These are phyloP conservation scores for Marchantia paleacea DNA, from an alignment of 225 moss, liverwort and hornwort genomes.

Conservation along the genomic window DNA sequence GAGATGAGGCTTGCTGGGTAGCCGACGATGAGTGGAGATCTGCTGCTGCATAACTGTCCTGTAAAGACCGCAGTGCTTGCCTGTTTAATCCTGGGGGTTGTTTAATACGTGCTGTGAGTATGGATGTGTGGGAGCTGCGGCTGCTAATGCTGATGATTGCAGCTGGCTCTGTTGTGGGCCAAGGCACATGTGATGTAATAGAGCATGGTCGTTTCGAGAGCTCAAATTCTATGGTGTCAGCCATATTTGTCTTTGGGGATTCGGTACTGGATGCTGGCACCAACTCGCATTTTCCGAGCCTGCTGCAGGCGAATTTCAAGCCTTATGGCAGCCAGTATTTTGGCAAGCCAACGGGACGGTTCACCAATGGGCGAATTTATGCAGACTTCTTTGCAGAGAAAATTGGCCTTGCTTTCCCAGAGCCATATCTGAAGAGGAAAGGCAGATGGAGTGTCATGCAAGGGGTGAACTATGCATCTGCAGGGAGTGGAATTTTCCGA, in stretches of 20 bases:
- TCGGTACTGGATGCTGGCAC: slow-evolving; percentile 44
- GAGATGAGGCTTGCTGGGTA: too few species aligned
- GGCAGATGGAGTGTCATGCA: slow-evolving; percentile 7
- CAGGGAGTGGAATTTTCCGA: slow-evolving; percentile 32
- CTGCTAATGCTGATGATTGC: neutral
- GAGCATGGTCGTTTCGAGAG: neutral
- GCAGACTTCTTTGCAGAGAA: slow-evolving; percentile 38
- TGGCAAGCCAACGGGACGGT: slow-evolving; percentile 41
- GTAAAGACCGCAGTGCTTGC: too few species aligned
- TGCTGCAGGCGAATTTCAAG: slow-evolving; percentile 27
- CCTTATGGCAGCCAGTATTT: slow-evolving; percentile 34
- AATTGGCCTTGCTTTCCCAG: slow-evolving; percentile 27
- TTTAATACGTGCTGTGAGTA: neutral
- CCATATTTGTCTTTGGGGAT: slow-evolving; percentile 41
- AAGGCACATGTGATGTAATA: neutral
- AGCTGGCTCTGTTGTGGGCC: neutral
- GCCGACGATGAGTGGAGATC: too few species aligned
- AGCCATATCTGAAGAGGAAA: slow-evolving; percentile 34
- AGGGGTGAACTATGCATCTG: slow-evolving; percentile 43
- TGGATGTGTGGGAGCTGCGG: neutral
- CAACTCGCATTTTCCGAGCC: slow-evolving; percentile 29
- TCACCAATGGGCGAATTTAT: slow-evolving; percentile 31
- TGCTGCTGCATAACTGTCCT: too few species aligned
- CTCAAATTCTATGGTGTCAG: slow-evolving; percentile 17
- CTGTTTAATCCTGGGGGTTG: too few species aligned